Conservation (phyloP, 176 grass and related monocot species). For the Musa itinerans region DNA sequence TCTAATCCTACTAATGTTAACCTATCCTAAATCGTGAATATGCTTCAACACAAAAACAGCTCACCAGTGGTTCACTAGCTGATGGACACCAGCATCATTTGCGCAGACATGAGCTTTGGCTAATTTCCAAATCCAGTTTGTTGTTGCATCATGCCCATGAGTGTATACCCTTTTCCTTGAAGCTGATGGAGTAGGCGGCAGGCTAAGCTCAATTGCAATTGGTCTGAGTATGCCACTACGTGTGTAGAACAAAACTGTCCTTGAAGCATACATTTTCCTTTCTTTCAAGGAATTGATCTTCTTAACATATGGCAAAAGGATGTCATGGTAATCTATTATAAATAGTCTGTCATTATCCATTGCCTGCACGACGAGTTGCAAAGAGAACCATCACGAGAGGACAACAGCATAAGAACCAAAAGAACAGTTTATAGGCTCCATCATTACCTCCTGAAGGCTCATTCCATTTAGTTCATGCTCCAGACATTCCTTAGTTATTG, state of each 20-base stretch:
- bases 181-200: conserved; percentile 21
- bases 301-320: conserved; percentile 51
- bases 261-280: conserved; percentile 49
- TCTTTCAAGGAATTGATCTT: conserved; percentile 29
- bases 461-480: conserved; percentile 32
- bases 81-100: conserved; percentile 53
- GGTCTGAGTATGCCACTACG: conserved; percentile 34
- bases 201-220: conserved; percentile 55
- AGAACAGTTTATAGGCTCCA: not conserved
- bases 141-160: conserved; percentile 24
- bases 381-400: not conserved
- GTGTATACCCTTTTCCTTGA: conserved; percentile 47
- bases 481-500: conserved; percentile 26
- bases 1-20: not conserved
- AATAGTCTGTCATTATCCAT: conserved; percentile 47
- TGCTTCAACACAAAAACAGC: not conserved
- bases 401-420: not conserved
- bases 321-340: conserved; percentile 72
- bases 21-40: not conserved
- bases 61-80: conserved; percentile 61
- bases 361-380: conserved; percentile 22
- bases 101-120: conserved; percentile 56
- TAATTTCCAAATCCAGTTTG: conserved; percentile 59
- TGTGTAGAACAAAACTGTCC: conserved; percentile 55
- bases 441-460: conserved; percentile 32